These are phyloP conservation scores for Schizothecium vesticola DNA, from an alignment of 495 filamentous ascomycete species.

Conservation along the genomic window DNA sequence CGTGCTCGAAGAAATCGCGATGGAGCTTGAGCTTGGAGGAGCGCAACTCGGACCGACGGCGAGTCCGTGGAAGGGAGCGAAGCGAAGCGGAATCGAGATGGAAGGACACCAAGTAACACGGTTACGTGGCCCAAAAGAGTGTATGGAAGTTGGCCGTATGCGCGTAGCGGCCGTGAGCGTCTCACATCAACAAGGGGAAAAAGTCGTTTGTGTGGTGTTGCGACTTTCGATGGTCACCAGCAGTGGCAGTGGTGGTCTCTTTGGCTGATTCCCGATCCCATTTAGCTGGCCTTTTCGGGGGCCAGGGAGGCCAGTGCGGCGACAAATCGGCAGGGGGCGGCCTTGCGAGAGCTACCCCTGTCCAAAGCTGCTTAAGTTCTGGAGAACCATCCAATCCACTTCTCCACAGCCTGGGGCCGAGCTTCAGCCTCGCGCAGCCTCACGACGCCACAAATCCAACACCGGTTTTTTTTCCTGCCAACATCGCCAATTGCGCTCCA, in stretches of 20 bases:
- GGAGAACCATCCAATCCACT: background rate
- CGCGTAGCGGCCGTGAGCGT: background rate
- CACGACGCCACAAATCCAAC: background rate
- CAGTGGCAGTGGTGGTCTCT: constrained; percentile 1
- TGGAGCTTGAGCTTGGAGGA: background rate
- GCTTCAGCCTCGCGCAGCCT: constrained; percentile 14
- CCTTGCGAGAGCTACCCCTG: constrained; percentile 4
- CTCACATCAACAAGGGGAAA: background rate
- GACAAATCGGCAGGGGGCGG: constrained; percentile 13
- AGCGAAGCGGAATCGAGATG: constrained; percentile 6
- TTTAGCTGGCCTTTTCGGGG: constrained; percentile 33
- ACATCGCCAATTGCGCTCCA: background rate
- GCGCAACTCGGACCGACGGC: background rate
- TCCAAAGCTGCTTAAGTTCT: too few species aligned
- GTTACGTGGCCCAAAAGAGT: constrained; percentile 14
- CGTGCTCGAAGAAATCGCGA: background rate
- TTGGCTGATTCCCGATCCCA: constrained; percentile 2
- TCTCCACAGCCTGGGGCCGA: background rate
- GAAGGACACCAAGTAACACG: constrained; percentile 11
- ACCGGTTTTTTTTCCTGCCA: background rate
- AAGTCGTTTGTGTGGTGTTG: constrained; percentile 3
- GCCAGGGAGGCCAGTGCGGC: constrained; percentile 13
- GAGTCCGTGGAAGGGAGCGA: background rate
- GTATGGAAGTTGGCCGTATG: constrained; percentile 1
- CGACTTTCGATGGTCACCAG: constrained; percentile 4